Evolutionary conservation across 306 rosid species (phyloP), one percentile per base, ranked within the genome.

Genomic region (Acacia confusa): DNA sequence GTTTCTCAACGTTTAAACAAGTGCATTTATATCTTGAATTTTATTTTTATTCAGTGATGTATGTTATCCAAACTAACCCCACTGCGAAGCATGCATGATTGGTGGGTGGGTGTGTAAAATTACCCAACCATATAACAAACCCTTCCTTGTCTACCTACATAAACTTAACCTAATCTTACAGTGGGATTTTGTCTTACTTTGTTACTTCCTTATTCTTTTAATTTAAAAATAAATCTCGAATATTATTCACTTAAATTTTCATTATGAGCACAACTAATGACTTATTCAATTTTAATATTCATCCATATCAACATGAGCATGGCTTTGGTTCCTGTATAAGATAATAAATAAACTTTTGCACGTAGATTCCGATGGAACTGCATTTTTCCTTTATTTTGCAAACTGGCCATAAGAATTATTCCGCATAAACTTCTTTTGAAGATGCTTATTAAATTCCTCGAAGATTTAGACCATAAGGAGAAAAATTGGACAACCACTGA

Each of bases 381-480:
- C 36, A 6, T 28, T 67, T 75, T 2, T 69, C 10, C 32, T 36
- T 38, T 4, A 8, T 81, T 81, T 20, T 52, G 36, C 13, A 28
- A 28, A 57, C 24, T 12, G 27, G 36, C 63, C 63, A 41, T 43
- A 41, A 78, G 40, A 41, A 70, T 19, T 70, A 43, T 70, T 70
- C 12, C 34, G 22, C 53, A 73, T 72, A 52, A 30, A 15, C 67
- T 27, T 30, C 79, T 74, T 83, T 67, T 44, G 44, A 67, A 67
- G 74, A 66, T 73, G 73, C 57, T 34, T 65, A 38, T 65, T 34
- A 45, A 74, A 58, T 83, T 74, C 52, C 40, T 58, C 40, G 68
- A 72, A 73, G 66, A 69, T 44, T 30, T 47, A 70, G 64, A 55
- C 38, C 13, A 55, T 3, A 43, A 76, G 76, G 83, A 78, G 79